Conservation (phyloP, 2,329 filamentous ascomycete species). For the Neonectria magnoliae region DNA sequence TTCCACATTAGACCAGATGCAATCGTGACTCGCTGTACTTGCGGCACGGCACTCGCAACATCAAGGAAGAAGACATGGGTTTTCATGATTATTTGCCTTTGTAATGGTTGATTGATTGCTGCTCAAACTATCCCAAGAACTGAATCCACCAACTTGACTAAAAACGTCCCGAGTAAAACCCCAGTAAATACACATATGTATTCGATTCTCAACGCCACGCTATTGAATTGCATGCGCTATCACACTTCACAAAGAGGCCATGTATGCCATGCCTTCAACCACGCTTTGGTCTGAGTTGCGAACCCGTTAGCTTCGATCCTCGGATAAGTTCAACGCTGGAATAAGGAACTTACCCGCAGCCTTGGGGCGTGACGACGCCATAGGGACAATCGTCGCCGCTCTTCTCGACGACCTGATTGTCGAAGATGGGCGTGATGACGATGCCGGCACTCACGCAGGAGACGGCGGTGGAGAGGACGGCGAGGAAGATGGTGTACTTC, state of each 20-base stretch:
- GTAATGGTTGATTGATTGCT: not conserved
- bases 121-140: not conserved
- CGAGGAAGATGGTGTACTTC: slow-evolving; percentile 43
- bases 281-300: slow-evolving; percentile 29
- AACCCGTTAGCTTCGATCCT: slow-evolving; percentile 3
- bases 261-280: slow-evolving; percentile 14
- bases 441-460: slow-evolving; percentile 62
- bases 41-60: not conserved
- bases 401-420: slow-evolving; percentile 62
- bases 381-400: slow-evolving; percentile 63
- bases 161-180: not conserved
- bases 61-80: not conserved
- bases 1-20: not conserved
- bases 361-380: slow-evolving; percentile 64
- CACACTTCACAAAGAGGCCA: not conserved
- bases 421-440: slow-evolving; percentile 63
- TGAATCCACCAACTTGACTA: not conserved
- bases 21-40: not conserved
- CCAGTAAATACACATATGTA: not conserved
- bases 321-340: too few relatives aligned
- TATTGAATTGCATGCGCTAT: not conserved
- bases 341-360: slow-evolving; percentile 62
- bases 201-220: slow-evolving; percentile 15
- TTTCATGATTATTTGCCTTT: not conserved
- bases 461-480: slow-evolving; percentile 55